Conservation (phyloP, 83 land plant genomes). For the Picea abies region DNA sequence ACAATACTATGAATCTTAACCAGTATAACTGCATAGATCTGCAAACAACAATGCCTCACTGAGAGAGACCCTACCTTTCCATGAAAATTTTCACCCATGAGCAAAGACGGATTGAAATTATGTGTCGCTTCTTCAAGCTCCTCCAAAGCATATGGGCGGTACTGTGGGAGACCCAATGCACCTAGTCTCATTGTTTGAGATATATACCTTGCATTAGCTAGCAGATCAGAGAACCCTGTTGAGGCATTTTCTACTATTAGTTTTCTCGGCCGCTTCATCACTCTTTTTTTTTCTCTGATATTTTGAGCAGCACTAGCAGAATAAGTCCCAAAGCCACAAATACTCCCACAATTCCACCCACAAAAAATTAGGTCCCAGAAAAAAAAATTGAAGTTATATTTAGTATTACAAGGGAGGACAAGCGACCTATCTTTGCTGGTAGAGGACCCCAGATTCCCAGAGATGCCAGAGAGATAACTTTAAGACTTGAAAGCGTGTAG, state of each 20-base stretch:
- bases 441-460: too few relatives aligned
- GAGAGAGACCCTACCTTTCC: conserved; percentile 72
- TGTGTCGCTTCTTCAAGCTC: conserved; percentile 91
- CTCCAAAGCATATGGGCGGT: conserved; percentile 70
- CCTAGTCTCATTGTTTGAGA: conserved; percentile 87
- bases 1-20: conserved; percentile 1
- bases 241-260: conserved; percentile 41
- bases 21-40: neutral
- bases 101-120: conserved; percentile 64
- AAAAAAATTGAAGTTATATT: too few relatives aligned
- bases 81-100: conserved; percentile 83
- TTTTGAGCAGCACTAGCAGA: too few relatives aligned
- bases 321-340: too few relatives aligned
- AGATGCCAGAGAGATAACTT: too few relatives aligned
- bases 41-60: neutral
- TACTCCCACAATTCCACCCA: too few relatives aligned
- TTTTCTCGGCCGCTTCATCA: conserved; percentile 14
- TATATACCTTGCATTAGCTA: conserved; percentile 56
- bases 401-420: too few relatives aligned
- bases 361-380: too few relatives aligned
- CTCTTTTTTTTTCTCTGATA: too few relatives aligned
- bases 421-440: too few relatives aligned
- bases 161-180: conserved; percentile 63
- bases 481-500: too few relatives aligned
- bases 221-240: conserved; percentile 31